Evolutionary conservation across 1,284 basidiomycete genomes (phyloP).

Genomic region (Fomes fomentarius): DNA sequence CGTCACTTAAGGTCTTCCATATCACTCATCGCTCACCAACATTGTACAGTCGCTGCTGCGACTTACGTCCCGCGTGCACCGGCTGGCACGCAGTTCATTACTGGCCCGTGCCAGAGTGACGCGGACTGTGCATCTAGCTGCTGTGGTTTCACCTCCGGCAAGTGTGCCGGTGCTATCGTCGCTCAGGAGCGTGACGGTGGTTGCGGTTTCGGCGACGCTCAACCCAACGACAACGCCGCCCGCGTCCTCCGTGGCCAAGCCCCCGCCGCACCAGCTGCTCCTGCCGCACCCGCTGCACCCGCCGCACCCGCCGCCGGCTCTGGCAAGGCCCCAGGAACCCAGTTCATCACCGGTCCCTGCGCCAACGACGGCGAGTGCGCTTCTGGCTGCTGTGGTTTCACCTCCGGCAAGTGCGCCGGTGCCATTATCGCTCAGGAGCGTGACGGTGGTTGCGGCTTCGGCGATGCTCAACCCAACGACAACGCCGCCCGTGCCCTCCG

Average conservation of each 20-base stretch:
- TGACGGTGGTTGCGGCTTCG: slow-evolving; percentile 18
- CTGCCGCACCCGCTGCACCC: not conserved
- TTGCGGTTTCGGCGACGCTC: slow-evolving; percentile 16
- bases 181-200: slow-evolving; percentile 17
- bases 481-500: slow-evolving; percentile 6
- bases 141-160: slow-evolving; percentile 15
- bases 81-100: slow-evolving; percentile 14
- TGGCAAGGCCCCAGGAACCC: slow-evolving; percentile 6
- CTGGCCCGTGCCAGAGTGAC: slow-evolving; percentile 13
- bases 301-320: not conserved
- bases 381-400: slow-evolving; percentile 17
- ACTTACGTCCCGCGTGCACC: slow-evolving; percentile 10
- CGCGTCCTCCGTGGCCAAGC: not conserved
- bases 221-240: slow-evolving; percentile 16
- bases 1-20: not conserved
- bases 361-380: slow-evolving; percentile 16
- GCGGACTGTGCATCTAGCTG: slow-evolving; percentile 16
- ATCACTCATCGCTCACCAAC: not conserved
- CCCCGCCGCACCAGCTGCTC: not conserved
- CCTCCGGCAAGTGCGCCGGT: slow-evolving; percentile 16
- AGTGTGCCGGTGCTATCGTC: slow-evolving; percentile 12
- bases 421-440: slow-evolving; percentile 14
- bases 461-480: slow-evolving; percentile 13
- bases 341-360: slow-evolving; percentile 13
- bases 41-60: slow-evolving; percentile 8